phyloP scores from a whole-genome alignment of 257 asterid genomes.

The Solanum virginianum region DNA sequence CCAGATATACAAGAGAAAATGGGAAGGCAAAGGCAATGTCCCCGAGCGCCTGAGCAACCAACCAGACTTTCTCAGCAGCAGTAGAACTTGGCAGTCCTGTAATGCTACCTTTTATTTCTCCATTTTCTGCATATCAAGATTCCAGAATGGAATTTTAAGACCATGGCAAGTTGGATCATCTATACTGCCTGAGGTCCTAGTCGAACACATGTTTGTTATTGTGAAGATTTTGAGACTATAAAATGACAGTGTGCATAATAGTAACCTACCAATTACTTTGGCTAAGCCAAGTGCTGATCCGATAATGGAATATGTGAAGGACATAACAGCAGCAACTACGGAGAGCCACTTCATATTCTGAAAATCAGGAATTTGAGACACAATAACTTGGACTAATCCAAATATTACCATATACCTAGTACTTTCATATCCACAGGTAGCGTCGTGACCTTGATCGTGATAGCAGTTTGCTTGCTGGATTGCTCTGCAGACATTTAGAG shows the following conservation, averaged over 20 bases:
- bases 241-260: not conserved
- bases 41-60: conserved; percentile 58
- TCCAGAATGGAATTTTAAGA: not conserved
- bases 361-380: conserved; percentile 75
- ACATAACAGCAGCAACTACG: conserved; percentile 61
- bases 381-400: conserved; percentile 43
- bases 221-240: not conserved
- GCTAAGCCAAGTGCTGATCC: conserved; percentile 72
- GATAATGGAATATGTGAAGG: conserved; percentile 51
- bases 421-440: conserved; percentile 36
- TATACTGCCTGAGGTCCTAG: not conserved
- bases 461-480: conserved; percentile 68
- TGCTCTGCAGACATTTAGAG: conserved; percentile 39
- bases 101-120: conserved; percentile 51
- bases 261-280: conserved; percentile 37
- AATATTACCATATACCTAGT: conserved; percentile 42
- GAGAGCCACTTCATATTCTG: conserved; percentile 74
- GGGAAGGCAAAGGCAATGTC: conserved; percentile 72
- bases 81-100: conserved; percentile 35
- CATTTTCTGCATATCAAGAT: conserved; percentile 29
- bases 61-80: conserved; percentile 41
- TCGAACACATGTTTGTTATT: not conserved
- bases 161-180: not conserved
- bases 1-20: conserved; percentile 40
- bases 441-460: conserved; percentile 59